phyloP scores from a whole-genome alignment of 176 grass and related monocot genomes.

The Oryza longistaminata region DNA sequence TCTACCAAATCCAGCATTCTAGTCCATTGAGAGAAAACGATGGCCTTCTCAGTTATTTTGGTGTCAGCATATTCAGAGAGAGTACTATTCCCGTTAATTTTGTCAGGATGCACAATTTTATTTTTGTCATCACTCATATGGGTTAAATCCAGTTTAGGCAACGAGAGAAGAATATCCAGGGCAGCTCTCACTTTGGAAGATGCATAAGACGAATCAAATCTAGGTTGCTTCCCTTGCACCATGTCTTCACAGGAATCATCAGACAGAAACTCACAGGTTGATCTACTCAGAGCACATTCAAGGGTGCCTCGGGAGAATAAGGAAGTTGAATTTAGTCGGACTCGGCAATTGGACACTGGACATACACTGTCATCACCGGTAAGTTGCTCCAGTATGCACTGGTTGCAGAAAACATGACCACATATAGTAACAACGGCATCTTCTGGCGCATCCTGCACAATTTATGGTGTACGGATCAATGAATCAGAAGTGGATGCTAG shows the following conservation, averaged over 20 bases:
- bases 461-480: background rate
- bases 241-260: conserved; percentile 50
- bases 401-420: conserved; percentile 94
- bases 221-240: conserved; percentile 42
- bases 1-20: conserved; percentile 95
- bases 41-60: conserved; percentile 85
- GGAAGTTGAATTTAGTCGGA: conserved; percentile 59
- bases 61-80: conserved; percentile 35
- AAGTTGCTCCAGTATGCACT: conserved; percentile 87
- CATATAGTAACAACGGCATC: conserved; percentile 91
- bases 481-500: conserved; percentile 25
- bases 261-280: conserved; percentile 46
- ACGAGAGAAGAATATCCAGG: conserved; percentile 74
- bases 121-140: conserved; percentile 33
- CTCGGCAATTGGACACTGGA: conserved; percentile 69
- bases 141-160: conserved; percentile 57
- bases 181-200: conserved; percentile 93
- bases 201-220: conserved; percentile 54
- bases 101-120: conserved; percentile 6
- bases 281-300: conserved; percentile 59
- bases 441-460: conserved; percentile 85
- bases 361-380: conserved; percentile 80
- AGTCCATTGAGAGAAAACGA: conserved; percentile 99
- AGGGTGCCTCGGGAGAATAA: conserved; percentile 86
- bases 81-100: conserved; percentile 35